A percentile compares a stretch with the other conserved stretches of the same genome.
These are phyloP conservation scores for Pleurotus tuoliensis DNA, from an alignment of 768 basidiomycete genomes.

Conservation along the genomic window DNA sequence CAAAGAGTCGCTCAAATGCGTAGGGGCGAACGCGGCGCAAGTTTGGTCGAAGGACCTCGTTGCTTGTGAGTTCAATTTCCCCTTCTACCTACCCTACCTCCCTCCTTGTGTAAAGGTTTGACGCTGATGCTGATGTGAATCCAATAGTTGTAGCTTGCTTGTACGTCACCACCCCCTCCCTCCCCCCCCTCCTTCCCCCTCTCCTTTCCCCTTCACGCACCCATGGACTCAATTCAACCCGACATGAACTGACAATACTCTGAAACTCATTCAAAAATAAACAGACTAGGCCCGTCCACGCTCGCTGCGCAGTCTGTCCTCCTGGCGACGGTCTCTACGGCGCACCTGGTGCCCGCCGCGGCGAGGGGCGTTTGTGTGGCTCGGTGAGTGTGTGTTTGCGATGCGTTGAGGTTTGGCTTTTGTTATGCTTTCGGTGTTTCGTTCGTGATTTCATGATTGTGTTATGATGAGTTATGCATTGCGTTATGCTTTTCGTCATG, in stretches of 20 bases:
- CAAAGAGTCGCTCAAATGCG: neutral
- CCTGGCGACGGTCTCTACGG: slow-evolving; percentile 7
- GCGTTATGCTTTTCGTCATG: no score
- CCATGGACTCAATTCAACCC: no score
- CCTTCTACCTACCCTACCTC: neutral
- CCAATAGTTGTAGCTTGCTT: slow-evolving; percentile 6
- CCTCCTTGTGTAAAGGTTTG: neutral
- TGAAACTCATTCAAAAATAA: neutral
- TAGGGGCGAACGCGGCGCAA: slow-evolving; percentile 6
- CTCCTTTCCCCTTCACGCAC: no score
- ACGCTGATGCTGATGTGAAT: no score
- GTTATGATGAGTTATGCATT: no score
- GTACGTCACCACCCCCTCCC: neutral
- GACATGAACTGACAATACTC: no score
- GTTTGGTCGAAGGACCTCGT: slow-evolving; percentile 10
- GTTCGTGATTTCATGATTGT: neutral
- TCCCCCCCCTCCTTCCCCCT: no score
- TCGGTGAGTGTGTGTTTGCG: neutral
- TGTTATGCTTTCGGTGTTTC: neutral
- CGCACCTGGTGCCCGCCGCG: slow-evolving; percentile 1
- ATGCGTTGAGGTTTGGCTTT: neutral
- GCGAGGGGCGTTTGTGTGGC: neutral
- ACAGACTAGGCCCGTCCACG: slow-evolving; percentile 5
- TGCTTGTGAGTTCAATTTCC: neutral
- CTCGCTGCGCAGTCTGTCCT: slow-evolving; percentile 9